These are phyloP conservation scores for Saposhnikovia divaricata DNA, from an alignment of 129 eudicot genomes.

Conservation along the genomic window DNA sequence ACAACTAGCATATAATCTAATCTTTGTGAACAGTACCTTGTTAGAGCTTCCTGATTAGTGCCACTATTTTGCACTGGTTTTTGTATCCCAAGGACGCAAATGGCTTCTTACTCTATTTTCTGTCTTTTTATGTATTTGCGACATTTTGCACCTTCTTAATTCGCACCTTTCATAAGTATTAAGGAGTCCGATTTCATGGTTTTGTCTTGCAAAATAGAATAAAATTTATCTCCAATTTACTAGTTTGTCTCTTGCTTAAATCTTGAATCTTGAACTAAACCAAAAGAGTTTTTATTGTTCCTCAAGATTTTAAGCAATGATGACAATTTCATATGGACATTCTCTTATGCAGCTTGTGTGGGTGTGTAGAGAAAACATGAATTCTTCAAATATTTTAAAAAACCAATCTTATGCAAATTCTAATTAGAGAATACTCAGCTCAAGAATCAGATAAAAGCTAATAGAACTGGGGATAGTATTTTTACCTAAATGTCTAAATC, in stretches of 20 bases:
- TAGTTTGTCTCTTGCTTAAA: neutral
- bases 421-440: neutral
- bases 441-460: neutral
- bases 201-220: no score
- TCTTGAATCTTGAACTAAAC: neutral
- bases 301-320: neutral
- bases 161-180: no score
- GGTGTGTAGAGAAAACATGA: neutral
- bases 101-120: no score
- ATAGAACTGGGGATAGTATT: neutral
- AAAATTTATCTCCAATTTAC: neutral
- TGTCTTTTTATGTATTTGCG: neutral
- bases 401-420: neutral
- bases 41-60: no score
- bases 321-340: neutral
- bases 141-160: neutral
- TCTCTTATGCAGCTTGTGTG: neutral
- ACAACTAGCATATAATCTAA: neutral
- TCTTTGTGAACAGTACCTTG: conserved; percentile 6
- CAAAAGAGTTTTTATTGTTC: neutral
- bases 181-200: no score
- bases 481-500: neutral
- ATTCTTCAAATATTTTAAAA: neutral
- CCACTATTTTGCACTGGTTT: no score
- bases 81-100: no score